Percentiles rank a stretch among this genome's conserved stretches.
Evolutionary conservation across 768 basidiomycete species (phyloP).

Genomic region (Cystobasidium ongulense): DNA sequence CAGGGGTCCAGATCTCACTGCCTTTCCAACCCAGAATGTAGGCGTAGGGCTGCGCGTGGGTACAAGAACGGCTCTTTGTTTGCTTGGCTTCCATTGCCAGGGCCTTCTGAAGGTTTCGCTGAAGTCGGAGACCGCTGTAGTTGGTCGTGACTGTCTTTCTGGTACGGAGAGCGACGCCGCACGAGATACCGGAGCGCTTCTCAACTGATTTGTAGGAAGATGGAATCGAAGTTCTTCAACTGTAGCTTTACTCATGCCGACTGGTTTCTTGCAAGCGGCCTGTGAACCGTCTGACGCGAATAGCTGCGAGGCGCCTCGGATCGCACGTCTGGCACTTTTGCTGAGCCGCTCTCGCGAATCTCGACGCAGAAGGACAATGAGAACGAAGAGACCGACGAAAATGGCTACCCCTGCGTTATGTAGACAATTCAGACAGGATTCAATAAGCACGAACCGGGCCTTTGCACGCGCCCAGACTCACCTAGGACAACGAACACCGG

Average conservation of each 20-base stretch:
- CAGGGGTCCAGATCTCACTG: not conserved
- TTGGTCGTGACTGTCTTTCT: not conserved
- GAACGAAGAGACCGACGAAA: not conserved
- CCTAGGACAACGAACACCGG: slow-evolving; percentile 16
- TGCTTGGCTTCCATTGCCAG: not conserved
- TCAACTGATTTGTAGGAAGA: not conserved
- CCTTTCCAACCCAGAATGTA: not conserved
- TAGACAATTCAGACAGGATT: not conserved
- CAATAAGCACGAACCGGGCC: no score
- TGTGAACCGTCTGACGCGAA: not conserved
- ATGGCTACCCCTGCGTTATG: slow-evolving; percentile 1
- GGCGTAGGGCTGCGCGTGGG: not conserved
- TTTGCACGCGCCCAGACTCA: no score
- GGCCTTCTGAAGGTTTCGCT: slow-evolving; percentile 17
- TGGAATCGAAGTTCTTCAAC: not conserved
- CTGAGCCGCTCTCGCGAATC: not conserved
- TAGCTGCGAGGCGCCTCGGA: not conserved
- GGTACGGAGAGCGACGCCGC: not conserved
- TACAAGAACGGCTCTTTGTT: not conserved
- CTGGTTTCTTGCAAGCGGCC: not conserved
- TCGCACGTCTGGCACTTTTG: not conserved
- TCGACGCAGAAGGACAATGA: not conserved
- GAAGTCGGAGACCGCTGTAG: not conserved
- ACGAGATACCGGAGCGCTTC: not conserved
- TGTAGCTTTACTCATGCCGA: not conserved